Evolutionary conservation across 2,329 filamentous ascomycete genomes (phyloP).

Genomic region (Sporothrix luriei): DNA sequence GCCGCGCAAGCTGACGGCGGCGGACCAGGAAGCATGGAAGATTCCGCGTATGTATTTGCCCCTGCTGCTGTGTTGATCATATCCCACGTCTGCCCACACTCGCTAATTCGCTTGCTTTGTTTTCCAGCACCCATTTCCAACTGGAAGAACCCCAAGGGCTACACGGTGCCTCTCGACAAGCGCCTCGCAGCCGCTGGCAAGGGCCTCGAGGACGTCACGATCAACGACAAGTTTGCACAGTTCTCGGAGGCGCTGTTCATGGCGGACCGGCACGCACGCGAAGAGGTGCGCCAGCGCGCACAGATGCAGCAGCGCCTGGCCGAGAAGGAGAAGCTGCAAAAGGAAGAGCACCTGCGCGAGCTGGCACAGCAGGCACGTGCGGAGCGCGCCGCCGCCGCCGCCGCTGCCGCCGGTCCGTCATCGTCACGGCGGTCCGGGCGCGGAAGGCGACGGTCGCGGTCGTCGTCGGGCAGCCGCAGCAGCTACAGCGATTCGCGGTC

Average conservation of each 20-base stretch:
- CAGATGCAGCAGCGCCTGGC: conserved; percentile 95
- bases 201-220: conserved; percentile 87
- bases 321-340: conserved; percentile 93
- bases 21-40: conserved; percentile 96
- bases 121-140: conserved; percentile 75
- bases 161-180: conserved; percentile 94
- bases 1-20: conserved; percentile 89
- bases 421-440: conserved; percentile 31
- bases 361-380: conserved; percentile 90
- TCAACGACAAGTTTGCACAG: conserved; percentile 98
- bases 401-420: conserved; percentile 48
- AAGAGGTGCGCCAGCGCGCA: conserved; percentile 89
- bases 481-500: conserved; percentile 39
- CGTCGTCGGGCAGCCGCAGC: conserved; percentile 25
- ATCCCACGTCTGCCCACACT: conserved; percentile 16
- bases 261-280: conserved; percentile 89
- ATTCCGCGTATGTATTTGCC: conserved; percentile 56
- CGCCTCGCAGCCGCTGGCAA: conserved; percentile 90
- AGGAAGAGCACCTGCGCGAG: conserved; percentile 86
- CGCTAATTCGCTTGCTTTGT: conserved; percentile 42
- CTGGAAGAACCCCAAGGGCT: conserved; percentile 99
- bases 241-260: conserved; percentile 94
- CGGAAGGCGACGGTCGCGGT: conserved; percentile 29
- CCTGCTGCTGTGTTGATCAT: neutral
- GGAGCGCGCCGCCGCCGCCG: conserved; percentile 59